Evolutionary conservation across 352 stramenopile genomes (phyloP).

Genomic region (Blastocystis sp.): DNA sequence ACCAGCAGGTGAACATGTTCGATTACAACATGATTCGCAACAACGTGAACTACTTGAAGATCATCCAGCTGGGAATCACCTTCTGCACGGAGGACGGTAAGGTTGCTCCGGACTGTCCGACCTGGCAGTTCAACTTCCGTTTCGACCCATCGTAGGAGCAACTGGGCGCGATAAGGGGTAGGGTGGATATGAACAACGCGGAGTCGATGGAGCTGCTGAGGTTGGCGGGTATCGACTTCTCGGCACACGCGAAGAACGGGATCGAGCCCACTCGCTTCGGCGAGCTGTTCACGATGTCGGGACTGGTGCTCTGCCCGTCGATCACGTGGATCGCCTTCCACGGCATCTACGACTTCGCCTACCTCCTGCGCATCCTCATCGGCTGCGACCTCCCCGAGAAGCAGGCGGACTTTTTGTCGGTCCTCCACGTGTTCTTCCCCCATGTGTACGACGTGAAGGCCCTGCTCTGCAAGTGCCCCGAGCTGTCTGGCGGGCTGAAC

Average conservation of each 20-base stretch:
- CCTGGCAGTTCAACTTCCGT: constrained; percentile 69
- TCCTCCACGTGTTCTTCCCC: constrained; percentile 51
- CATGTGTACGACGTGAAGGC: constrained; percentile 66
- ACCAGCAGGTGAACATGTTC: constrained; percentile 46
- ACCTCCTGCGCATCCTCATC: constrained; percentile 48
- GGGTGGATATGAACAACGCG: constrained; percentile 49
- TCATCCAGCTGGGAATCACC: constrained; percentile 66
- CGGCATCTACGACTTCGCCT: constrained; percentile 64
- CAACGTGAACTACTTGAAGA: constrained; percentile 64
- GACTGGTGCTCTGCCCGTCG: constrained; percentile 40
- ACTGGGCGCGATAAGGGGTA: not conserved
- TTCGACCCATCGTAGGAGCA: constrained; percentile 24
- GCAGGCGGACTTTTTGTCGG: constrained; percentile 14
- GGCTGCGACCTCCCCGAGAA: constrained; percentile 47
- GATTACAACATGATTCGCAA: constrained; percentile 60
- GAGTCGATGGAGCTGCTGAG: constrained; percentile 65
- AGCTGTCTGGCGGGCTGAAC: constrained; percentile 27
- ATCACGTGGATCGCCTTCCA: constrained; percentile 66
- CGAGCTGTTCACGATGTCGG: constrained; percentile 68
- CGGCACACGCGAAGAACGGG: not conserved
- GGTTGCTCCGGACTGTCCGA: constrained; percentile 49
- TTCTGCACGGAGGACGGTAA: constrained; percentile 57
- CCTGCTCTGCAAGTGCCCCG: constrained; percentile 16
- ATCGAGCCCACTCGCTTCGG: constrained; percentile 49
- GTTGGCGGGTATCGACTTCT: constrained; percentile 52